Conservation (phyloP, 208 protist species). For the Acanthamoeba royreba region DNA sequence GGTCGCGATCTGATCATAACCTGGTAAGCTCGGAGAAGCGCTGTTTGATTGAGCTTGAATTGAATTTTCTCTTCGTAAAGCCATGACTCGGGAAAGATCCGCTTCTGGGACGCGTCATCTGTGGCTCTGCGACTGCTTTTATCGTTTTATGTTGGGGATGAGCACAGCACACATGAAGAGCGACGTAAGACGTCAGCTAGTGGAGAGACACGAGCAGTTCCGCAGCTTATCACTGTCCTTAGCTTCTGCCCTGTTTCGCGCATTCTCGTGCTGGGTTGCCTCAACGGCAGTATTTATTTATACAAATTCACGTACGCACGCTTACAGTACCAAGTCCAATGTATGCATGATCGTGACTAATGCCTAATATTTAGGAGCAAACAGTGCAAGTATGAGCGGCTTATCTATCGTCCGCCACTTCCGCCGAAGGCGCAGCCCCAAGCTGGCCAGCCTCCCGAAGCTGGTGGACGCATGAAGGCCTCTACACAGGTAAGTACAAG, state of each 20-base stretch:
- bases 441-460: too few relatives aligned
- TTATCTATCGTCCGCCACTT: not conserved
- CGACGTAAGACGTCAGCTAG: not conserved
- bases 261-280: not conserved
- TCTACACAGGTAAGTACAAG: too few relatives aligned
- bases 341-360: not conserved
- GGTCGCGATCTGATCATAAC: not conserved
- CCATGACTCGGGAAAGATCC: conserved; percentile 3
- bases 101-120: not conserved
- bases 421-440: too few relatives aligned
- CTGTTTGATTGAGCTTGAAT: not conserved
- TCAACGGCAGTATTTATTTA: not conserved
- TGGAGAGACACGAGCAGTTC: not conserved
- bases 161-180: not conserved
- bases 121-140: not conserved
- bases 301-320: not conserved
- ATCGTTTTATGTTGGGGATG: not conserved
- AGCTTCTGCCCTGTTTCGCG: not conserved
- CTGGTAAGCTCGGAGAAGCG: not conserved
- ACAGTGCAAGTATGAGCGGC: not conserved
- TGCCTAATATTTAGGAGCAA: not conserved
- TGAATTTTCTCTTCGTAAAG: not conserved
- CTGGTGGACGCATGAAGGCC: too few relatives aligned
- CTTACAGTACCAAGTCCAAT: too few relatives aligned
- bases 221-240: not conserved